Conservation (phyloP, 1,284 basidiomycete species). For the Heterobasidion occidentale region DNA sequence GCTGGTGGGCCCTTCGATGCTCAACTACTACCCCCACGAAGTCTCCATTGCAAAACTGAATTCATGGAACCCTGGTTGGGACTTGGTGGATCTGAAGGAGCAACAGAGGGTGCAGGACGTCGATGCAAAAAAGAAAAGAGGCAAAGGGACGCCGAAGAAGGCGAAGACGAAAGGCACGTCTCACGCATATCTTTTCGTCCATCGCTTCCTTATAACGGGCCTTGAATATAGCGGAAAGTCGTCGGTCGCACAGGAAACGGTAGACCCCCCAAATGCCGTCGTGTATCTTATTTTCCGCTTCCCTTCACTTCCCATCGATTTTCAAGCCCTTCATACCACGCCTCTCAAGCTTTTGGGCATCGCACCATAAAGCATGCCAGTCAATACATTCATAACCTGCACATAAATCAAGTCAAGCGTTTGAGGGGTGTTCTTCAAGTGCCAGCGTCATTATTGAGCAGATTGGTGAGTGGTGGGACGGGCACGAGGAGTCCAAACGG, state of each 20-base stretch:
- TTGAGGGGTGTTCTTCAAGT: too few species aligned
- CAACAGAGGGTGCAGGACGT: slow-evolving; percentile 60
- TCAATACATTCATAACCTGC: too few species aligned
- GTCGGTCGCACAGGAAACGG: neutral
- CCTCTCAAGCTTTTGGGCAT: neutral
- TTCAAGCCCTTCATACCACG: too few species aligned
- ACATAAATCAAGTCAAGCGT: too few species aligned
- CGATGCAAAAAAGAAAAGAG: slow-evolving; percentile 59
- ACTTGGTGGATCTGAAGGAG: slow-evolving; percentile 57
- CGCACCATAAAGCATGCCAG: neutral
- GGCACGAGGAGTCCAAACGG: too few species aligned
- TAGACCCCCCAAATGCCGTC: neutral
- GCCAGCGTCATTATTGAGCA: too few species aligned
- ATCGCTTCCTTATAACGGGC: neutral
- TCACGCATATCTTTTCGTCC: neutral
- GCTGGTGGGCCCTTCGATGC: slow-evolving; percentile 72
- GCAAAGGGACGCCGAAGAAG: slow-evolving; percentile 76
- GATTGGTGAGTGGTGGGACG: too few species aligned
- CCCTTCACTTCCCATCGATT: too few species aligned
- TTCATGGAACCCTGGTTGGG: slow-evolving; percentile 44
- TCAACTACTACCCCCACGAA: slow-evolving; percentile 65
- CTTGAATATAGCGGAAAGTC: neutral
- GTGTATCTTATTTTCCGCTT: neutral
- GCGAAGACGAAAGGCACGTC: slow-evolving; percentile 58
- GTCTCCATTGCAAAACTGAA: slow-evolving; percentile 46